Conservation (phyloP, 257 asterid species). For the Solanum virginianum region DNA sequence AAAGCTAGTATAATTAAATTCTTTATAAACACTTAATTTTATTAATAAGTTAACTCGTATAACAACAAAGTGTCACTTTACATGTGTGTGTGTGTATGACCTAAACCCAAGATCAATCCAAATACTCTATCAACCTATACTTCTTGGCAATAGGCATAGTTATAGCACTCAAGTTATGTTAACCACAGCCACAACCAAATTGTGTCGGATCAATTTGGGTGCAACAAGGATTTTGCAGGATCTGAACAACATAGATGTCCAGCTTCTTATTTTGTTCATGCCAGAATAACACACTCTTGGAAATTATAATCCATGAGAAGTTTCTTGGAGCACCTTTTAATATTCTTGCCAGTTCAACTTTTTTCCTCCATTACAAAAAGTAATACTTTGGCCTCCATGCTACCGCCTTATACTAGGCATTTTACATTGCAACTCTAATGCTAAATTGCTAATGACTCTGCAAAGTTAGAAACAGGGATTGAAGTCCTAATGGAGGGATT, state of each 20-base stretch:
- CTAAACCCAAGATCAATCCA: background rate
- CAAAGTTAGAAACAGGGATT: background rate
- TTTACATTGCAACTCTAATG: background rate
- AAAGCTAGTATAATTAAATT: background rate
- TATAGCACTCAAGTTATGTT: background rate
- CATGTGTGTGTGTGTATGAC: background rate
- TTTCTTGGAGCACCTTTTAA: background rate
- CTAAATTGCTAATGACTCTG: background rate
- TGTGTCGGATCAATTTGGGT: background rate
- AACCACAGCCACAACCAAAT: background rate
- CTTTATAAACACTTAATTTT: background rate
- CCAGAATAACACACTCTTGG: background rate
- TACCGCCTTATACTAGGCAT: background rate
- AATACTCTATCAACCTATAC: background rate
- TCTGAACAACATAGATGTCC: background rate
- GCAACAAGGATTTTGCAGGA: background rate
- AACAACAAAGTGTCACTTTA: background rate
- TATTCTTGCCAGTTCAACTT: background rate
- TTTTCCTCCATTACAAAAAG: background rate
- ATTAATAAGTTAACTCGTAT: background rate
- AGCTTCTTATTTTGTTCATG: background rate
- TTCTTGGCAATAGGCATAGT: background rate
- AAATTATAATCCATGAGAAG: background rate
- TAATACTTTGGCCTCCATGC: background rate
- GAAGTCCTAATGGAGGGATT: background rate